Percentiles rank a stretch among this genome's conserved stretches.
Evolutionary conservation across 345 rosid genomes (phyloP).

Genomic region (Alliaria petiolata): DNA sequence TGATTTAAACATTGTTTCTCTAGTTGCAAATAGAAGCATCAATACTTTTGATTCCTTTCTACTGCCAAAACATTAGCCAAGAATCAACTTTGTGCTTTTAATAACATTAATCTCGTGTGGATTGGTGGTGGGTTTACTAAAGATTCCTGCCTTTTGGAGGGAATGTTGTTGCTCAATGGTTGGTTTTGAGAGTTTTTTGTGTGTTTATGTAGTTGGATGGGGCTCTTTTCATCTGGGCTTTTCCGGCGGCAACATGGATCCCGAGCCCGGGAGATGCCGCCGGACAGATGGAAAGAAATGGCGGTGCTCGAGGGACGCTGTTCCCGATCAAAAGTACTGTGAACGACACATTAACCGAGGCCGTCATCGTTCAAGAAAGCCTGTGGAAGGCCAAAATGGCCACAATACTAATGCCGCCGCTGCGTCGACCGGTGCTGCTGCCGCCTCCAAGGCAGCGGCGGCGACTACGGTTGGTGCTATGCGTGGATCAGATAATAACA

Average conservation of each 20-base stretch:
- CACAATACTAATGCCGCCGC: slow-evolving; percentile 55
- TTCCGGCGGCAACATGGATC: slow-evolving; percentile 69
- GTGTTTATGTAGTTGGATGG: slow-evolving; percentile 56
- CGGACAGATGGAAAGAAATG: slow-evolving; percentile 99
- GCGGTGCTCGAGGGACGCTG: slow-evolving; percentile 98
- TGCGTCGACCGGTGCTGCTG: background rate
- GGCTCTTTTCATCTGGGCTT: slow-evolving; percentile 79
- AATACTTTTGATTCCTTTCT: background rate
- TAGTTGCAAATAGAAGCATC: background rate
- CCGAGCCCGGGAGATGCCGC: slow-evolving; percentile 96
- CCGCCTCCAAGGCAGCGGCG: slow-evolving; percentile 36
- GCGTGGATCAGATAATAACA: too few species aligned
- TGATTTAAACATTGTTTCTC: background rate
- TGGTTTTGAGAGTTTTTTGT: background rate
- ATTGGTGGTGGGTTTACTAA: background rate
- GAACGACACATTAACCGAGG: slow-evolving; percentile 98
- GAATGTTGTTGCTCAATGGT: slow-evolving; percentile 1
- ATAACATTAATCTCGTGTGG: background rate
- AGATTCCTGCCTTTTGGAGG: background rate
- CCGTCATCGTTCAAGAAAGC: slow-evolving; percentile 99
- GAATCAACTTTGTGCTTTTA: background rate
- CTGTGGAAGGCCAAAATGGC: slow-evolving; percentile 94
- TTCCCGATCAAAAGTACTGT: slow-evolving; percentile 89
- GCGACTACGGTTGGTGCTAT: slow-evolving; percentile 34
- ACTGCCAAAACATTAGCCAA: too few species aligned